phyloP scores from a whole-genome alignment of 805 yeast genomes.

The Kazachstania bromeliacearum region DNA sequence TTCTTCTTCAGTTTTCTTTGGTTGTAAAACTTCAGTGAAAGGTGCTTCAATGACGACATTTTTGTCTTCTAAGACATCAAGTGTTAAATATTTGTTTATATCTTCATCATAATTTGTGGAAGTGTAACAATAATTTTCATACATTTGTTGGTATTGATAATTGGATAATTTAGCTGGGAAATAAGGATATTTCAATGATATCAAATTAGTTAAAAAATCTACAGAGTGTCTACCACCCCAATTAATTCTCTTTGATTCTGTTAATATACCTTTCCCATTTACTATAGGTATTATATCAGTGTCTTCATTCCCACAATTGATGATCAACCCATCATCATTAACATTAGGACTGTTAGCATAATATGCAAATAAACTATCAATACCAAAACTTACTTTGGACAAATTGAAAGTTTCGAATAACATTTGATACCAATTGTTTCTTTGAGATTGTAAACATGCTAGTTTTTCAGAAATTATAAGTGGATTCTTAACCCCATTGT shows the following conservation, averaged over 20 bases:
- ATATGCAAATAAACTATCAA: constrained; percentile 74
- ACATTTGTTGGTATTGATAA: constrained; percentile 55
- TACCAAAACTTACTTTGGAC: constrained; percentile 69
- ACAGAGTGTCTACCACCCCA: constrained; percentile 83
- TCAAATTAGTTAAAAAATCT: constrained; percentile 49
- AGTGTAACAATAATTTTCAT: constrained; percentile 72
- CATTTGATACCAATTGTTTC: constrained; percentile 68
- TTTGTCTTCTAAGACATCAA: constrained; percentile 54
- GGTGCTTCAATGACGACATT: constrained; percentile 82
- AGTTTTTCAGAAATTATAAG: constrained; percentile 70
- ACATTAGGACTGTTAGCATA: constrained; percentile 46
- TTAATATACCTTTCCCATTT: constrained; percentile 53
- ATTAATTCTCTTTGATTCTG: constrained; percentile 69
- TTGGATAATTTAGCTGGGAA: constrained; percentile 68
- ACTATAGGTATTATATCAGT: constrained; percentile 77
- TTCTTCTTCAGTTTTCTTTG: constrained; percentile 78
- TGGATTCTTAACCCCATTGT: constrained; percentile 61
- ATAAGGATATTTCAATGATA: constrained; percentile 80
- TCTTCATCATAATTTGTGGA: constrained; percentile 62
- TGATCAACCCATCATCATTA: constrained; percentile 53
- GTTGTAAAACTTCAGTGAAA: constrained; percentile 51
- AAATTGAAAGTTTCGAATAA: constrained; percentile 75
- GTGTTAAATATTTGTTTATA: constrained; percentile 43
- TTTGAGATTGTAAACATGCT: constrained; percentile 60
- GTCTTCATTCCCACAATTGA: constrained; percentile 75